Base-by-base conservation (phyloP, 1,284 basidiomycete species). In the Malassezia vespertilionis region DNA sequence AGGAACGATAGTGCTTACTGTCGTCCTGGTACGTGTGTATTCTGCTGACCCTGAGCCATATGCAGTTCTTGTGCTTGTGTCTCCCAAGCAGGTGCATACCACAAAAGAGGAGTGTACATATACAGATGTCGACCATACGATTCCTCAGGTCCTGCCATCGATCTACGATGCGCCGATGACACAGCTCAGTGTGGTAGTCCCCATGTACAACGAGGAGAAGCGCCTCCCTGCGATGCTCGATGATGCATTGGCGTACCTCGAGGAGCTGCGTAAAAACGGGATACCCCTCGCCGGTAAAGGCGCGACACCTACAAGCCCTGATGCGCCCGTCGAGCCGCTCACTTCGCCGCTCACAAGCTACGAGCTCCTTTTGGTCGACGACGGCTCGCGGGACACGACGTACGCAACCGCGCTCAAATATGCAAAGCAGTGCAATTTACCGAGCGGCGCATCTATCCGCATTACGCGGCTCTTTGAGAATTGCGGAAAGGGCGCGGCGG, bases 401-500 rank as follows among this genome's bases (percentile, higher is more conserved):
- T 75, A 79, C 0, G 72, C 75, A 0, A 72, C 78, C 6, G 84
- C 83, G 2, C 74, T 90, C 33, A 69, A 76, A 21, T 76, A 86
- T 32, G 83, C 83, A 0, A 59, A 72, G 3, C 70, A 78, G 44
- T 77, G 83, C 66, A 54, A 57, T 57, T 75, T 5, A 70, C 69
- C 48, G 6, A 32, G 50, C 1, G 37, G 28, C 41, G 56, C 78
- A 80, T 59, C 51, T 10, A 80, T 91, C 41, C 79, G 83, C 38
- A 79, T 93, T 5, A 78, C 89, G 35, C 78, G 76, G n/a, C 74
- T 93, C 39, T 79, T 79, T 63, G 75, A 77, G 61, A 95, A 93
- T 65, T 73, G 84, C 10, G 89, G 89, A 1, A 95, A 93, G 67
- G 89, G 89, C 20, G 89, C 86, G 1, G 86, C 88, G 0, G 88